phyloP scores from a whole-genome alignment of 257 asterid genomes.

The Penstemon eatonii region DNA sequence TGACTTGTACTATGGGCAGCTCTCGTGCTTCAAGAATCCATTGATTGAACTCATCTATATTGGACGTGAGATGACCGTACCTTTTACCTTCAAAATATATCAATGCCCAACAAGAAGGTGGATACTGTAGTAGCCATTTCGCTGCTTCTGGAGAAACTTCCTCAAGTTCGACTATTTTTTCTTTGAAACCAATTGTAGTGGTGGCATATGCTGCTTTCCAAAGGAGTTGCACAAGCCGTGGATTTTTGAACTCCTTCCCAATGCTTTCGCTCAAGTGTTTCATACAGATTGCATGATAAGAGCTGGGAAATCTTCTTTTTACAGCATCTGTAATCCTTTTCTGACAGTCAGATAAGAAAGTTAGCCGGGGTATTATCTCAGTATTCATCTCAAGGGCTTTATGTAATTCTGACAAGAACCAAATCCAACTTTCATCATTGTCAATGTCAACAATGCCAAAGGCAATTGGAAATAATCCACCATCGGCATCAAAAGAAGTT shows the following conservation, averaged over 20 bases:
- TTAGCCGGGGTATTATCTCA: constrained; percentile 46
- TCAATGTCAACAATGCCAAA: constrained; percentile 69
- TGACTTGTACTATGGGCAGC: constrained; percentile 69
- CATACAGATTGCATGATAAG: constrained; percentile 61
- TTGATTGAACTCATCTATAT: constrained; percentile 52
- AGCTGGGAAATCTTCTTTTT: constrained; percentile 48
- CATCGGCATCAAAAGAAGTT: constrained; percentile 74
- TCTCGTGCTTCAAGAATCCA: constrained; percentile 74
- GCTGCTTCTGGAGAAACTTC: constrained; percentile 62
- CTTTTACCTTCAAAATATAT: constrained; percentile 53
- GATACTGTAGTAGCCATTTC: constrained; percentile 60
- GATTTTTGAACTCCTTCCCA: constrained; percentile 63
- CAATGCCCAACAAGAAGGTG: constrained; percentile 64
- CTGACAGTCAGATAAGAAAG: constrained; percentile 60
- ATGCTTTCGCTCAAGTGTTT: constrained; percentile 67
- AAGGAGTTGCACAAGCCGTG: constrained; percentile 62
- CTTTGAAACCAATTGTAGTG: constrained; percentile 49
- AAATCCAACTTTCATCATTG: constrained; percentile 74
- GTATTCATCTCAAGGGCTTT: constrained; percentile 57
- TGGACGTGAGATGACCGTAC: constrained; percentile 66
- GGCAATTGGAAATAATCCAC: constrained; percentile 71
- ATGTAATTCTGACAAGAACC: constrained; percentile 69
- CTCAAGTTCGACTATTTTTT: constrained; percentile 56
- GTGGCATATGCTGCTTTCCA: constrained; percentile 73
- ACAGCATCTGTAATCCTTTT: constrained; percentile 61